phyloP scores from a whole-genome alignment of 345 rosid species.

The Syzygium aromaticum region DNA sequence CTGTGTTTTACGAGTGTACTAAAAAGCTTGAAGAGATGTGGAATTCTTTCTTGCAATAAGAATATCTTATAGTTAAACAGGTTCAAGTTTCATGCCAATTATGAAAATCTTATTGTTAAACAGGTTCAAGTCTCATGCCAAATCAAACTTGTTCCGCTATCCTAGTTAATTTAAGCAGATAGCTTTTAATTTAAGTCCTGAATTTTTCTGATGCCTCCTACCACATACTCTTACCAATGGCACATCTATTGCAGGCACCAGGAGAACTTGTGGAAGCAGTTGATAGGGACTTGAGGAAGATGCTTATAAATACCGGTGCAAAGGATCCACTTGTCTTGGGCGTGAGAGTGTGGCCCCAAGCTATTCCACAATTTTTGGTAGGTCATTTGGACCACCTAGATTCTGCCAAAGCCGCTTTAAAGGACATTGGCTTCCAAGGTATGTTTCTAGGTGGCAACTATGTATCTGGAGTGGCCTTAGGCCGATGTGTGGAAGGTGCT shows the following conservation, averaged over 20 bases:
- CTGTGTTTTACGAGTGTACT: background rate
- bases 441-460: conserved; percentile 76
- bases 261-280: conserved; percentile 78
- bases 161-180: background rate
- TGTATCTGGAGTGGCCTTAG: conserved; percentile 84
- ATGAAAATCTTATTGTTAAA: background rate
- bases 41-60: background rate
- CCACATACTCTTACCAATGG: background rate
- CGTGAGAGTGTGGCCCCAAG: conserved; percentile 83
- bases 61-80: background rate
- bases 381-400: conserved; percentile 77
- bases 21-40: background rate
- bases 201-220: background rate
- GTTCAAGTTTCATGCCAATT: background rate
- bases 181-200: background rate
- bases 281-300: conserved; percentile 81
- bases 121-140: background rate
- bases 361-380: conserved; percentile 87
- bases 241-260: conserved; percentile 32
- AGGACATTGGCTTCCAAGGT: conserved; percentile 47
- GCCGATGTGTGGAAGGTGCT: conserved; percentile 81
- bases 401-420: conserved; percentile 47
- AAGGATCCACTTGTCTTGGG: conserved; percentile 67
- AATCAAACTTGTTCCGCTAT: background rate
- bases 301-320: conserved; percentile 72